These are phyloP conservation scores for Papilionanthe hybrid DNA, from an alignment of 116 monocot genomes.

Conservation along the genomic window DNA sequence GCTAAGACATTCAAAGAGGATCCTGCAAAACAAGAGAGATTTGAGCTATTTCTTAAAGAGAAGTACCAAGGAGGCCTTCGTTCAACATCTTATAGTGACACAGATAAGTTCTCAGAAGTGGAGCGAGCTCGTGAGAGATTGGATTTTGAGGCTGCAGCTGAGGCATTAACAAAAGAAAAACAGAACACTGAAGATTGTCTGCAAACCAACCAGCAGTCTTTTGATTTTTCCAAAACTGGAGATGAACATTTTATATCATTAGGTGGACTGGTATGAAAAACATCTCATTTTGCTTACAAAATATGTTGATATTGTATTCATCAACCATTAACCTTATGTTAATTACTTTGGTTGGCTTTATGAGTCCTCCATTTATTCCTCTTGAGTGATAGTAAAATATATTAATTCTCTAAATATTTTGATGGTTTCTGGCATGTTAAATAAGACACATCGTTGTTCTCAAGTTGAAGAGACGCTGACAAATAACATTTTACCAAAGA, in stretches of 20 bases:
- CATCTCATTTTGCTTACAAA: background rate
- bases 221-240: slow-evolving; percentile 16
- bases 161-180: slow-evolving; percentile 58
- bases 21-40: slow-evolving; percentile 88
- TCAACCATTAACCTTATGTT: background rate
- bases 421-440: slow-evolving; percentile 9
- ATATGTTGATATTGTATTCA: background rate
- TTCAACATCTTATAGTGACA: slow-evolving; percentile 25
- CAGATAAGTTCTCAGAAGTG: slow-evolving; percentile 49
- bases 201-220: slow-evolving; percentile 9
- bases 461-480: slow-evolving; percentile 29
- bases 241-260: slow-evolving; percentile 48
- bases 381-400: background rate
- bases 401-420: background rate
- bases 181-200: slow-evolving; percentile 10
- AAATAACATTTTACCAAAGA: slow-evolving; percentile 43
- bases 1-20: slow-evolving; percentile 77
- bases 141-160: slow-evolving; percentile 88
- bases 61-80: slow-evolving; percentile 91
- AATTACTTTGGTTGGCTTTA: background rate
- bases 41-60: slow-evolving; percentile 92
- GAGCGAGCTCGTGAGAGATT: slow-evolving; percentile 82
- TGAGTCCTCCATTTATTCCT: background rate
- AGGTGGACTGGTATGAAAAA: slow-evolving; percentile 32
- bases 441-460: slow-evolving; percentile 21